These are phyloP conservation scores for Ustulina deusta DNA, from an alignment of 2,329 filamentous ascomycete genomes.

Conservation along the genomic window DNA sequence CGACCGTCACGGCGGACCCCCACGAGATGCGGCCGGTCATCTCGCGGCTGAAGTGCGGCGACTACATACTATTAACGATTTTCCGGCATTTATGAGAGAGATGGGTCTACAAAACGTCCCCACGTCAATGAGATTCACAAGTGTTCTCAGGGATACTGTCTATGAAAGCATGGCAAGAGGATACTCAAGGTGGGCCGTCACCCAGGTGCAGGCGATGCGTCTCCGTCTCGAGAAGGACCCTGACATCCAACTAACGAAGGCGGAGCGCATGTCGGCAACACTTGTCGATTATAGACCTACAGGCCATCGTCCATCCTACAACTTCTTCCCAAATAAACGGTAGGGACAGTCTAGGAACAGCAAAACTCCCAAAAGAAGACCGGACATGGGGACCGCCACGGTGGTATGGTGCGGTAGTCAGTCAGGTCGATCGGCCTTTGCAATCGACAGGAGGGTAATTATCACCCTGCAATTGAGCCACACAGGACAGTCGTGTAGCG, in stretches of 20 bases:
- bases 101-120: slow-evolving; percentile 56
- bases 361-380: not conserved
- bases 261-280: not conserved
- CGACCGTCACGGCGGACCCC: slow-evolving; percentile 59
- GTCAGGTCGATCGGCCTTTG: not conserved
- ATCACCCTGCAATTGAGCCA: not conserved
- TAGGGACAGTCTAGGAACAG: not conserved
- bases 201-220: slow-evolving; percentile 35
- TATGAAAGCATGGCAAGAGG: slow-evolving; percentile 50
- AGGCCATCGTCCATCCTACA: not conserved
- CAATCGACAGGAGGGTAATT: not conserved
- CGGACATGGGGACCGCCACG: not conserved
- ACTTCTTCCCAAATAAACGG: slow-evolving; percentile 19
- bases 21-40: slow-evolving; percentile 53
- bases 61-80: slow-evolving; percentile 57
- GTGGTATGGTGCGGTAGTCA: not conserved
- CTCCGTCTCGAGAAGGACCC: slow-evolving; percentile 42
- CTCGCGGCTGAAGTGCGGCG: slow-evolving; percentile 59
- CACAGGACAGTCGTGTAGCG: not conserved
- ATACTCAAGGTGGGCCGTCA: slow-evolving; percentile 49
- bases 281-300: not conserved
- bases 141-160: slow-evolving; percentile 52
- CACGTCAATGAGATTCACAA: slow-evolving; percentile 47
- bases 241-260: slow-evolving; percentile 28
- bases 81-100: slow-evolving; percentile 56